phyloP scores from a whole-genome alignment of 345 rosid species.

The Nasturtium officinale region DNA sequence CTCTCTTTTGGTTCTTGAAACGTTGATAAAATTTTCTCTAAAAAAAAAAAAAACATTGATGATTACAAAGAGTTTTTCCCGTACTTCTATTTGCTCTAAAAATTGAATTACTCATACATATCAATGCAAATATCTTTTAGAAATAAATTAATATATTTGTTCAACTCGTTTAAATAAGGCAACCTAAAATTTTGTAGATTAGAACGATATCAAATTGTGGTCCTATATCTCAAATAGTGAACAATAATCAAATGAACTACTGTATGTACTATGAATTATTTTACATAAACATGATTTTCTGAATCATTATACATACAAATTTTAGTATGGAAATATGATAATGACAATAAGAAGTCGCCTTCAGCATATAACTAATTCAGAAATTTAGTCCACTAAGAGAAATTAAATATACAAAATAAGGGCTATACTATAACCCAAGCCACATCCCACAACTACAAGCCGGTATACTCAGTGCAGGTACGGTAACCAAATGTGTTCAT shows the following conservation, averaged over 20 bases:
- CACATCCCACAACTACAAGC: not conserved
- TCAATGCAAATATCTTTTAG: not conserved
- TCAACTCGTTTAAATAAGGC: not conserved
- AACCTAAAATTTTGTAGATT: conserved; percentile 5
- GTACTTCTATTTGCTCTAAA: not conserved
- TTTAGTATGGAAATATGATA: conserved; percentile 7
- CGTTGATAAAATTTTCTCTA: no score
- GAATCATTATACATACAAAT: conserved; percentile 26
- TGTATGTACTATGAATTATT: conserved; percentile 6
- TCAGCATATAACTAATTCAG: conserved; percentile 18
- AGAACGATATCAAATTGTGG: conserved; percentile 17
- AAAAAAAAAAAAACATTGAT: not conserved
- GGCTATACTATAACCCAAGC: not conserved
- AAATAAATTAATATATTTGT: not conserved
- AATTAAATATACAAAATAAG: not conserved
- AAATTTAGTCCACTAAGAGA: conserved; percentile 36
- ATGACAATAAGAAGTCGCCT: conserved; percentile 20
- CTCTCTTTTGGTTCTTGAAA: no score
- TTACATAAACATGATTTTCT: conserved; percentile 25
- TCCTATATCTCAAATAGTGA: conserved; percentile 31
- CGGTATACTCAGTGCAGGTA: conserved; percentile 25
- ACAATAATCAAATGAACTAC: not conserved
- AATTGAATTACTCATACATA: conserved; percentile 9
- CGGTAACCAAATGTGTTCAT: not conserved
- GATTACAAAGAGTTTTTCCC: not conserved